A percentile compares a stretch with the other conserved stretches of the same genome.
Conservation (phyloP, 2,329 filamentous ascomycete species). For the Claviceps sp. region DNA sequence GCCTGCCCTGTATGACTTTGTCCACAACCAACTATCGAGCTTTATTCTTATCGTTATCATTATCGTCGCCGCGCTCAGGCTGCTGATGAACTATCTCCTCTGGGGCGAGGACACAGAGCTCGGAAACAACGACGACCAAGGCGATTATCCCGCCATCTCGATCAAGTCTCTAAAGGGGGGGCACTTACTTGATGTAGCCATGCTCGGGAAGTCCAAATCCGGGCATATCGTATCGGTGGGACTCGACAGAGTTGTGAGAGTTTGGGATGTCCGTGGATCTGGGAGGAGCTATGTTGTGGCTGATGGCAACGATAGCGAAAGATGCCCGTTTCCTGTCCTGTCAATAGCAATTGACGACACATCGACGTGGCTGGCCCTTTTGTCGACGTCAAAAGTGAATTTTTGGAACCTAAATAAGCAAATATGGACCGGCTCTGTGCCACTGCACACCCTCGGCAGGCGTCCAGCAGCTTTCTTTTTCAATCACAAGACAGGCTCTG, state of each 20-base stretch:
- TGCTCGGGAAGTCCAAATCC: conserved; percentile 46
- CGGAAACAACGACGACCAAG: conserved; percentile 30
- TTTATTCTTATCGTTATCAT: conserved; percentile 52
- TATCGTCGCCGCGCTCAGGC: conserved; percentile 47
- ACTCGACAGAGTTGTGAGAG: conserved; percentile 52
- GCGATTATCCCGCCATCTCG: conserved; percentile 37
- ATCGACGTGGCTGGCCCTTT: conserved; percentile 52
- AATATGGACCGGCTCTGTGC: conserved; percentile 40
- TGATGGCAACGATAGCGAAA: conserved; percentile 25
- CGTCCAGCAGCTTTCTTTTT: conserved; percentile 54
- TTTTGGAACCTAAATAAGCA: conserved; percentile 50
- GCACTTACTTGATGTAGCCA: conserved; percentile 56
- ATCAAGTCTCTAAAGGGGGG: conserved; percentile 48
- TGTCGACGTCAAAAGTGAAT: conserved; percentile 39
- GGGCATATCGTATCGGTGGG: conserved; percentile 57
- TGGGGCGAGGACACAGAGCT: conserved; percentile 45
- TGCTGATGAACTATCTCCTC: conserved; percentile 63
- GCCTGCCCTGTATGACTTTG: conserved; percentile 48
- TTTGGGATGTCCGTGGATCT: conserved; percentile 47
- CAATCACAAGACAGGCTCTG: conserved; percentile 23
- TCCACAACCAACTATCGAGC: conserved; percentile 41
- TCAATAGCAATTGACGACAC: conserved; percentile 51
- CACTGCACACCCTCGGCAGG: conserved; percentile 38
- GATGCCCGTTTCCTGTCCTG: conserved; percentile 43
- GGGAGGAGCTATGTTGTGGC: conserved; percentile 27